These are phyloP conservation scores for Leccinum incarnatum DNA, from an alignment of 768 basidiomycete genomes.

Conservation along the genomic window DNA sequence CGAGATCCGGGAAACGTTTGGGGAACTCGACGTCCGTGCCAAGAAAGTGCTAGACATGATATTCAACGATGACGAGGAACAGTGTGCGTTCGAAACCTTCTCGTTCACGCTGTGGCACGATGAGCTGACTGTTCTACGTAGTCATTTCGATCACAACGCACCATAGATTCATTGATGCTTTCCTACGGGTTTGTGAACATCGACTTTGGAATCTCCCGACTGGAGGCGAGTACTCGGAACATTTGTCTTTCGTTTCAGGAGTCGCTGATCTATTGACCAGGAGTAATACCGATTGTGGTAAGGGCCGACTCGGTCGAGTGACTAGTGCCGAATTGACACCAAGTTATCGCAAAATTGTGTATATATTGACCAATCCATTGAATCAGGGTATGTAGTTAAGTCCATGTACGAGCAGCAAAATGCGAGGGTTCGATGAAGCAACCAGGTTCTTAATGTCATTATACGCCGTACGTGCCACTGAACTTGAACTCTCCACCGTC, in stretches of 20 bases:
- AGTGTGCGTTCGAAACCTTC: constrained; percentile 43
- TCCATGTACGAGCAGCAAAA: not conserved
- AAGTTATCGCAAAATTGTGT: not conserved
- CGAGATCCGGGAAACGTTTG: constrained; percentile 50
- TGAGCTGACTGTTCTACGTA: constrained; percentile 22
- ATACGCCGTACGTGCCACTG: constrained; percentile 46
- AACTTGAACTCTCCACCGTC: constrained; percentile 56
- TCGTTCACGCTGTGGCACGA: not conserved
- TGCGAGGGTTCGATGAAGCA: not conserved
- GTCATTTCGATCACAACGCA: constrained; percentile 70
- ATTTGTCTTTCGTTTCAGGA: not conserved
- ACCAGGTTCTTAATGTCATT: not conserved
- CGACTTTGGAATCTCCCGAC: constrained; percentile 48
- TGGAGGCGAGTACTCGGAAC: constrained; percentile 48
- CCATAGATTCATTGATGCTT: constrained; percentile 56
- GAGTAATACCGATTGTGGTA: constrained; percentile 27
- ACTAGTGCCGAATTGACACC: constrained; percentile 7
- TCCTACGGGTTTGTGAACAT: constrained; percentile 49
- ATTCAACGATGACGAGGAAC: constrained; percentile 43
- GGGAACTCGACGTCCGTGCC: constrained; percentile 26
- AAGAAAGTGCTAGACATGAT: constrained; percentile 49
- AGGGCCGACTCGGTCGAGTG: constrained; percentile 8
- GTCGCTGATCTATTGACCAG: constrained; percentile 13
- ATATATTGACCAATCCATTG: not conserved
- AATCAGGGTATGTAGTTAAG: not conserved